Base-by-base conservation (phyloP, 768 basidiomycete genomes). In the Lepiota brunneoincarnata region DNA sequence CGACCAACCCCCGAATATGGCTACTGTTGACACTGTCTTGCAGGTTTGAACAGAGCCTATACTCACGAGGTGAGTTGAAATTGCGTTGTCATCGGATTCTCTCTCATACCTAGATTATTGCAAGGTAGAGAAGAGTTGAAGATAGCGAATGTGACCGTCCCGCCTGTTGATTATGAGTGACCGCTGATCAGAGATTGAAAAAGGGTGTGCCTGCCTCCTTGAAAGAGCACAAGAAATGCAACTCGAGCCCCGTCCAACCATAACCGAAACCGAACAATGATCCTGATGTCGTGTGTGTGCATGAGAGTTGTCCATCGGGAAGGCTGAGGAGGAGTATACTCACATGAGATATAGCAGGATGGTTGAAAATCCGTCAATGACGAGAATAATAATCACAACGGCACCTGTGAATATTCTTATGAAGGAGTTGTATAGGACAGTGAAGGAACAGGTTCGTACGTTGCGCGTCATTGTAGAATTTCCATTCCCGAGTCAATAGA, bases 271-370 rank as follows among this genome's bases (percentile, higher is more conserved):
- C 62, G 67, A 36, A 74, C 68, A 35, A 75, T 70, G 20, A 72
- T 68, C 75, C 73, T 76, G 48, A 6, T 10, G 6, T 37, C 12
- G 43, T 21, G 15, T 44, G 31, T 44, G 51, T 47, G 38, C n/a
- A 36, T 31, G 12, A 14, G 12, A 15, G 23, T 40, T 35, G 49
- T 10, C 7, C 11, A 9, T 12, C 17, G 42, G 15, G 20, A 41
- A 34, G 20, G 39, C n/a, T 26, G n/a, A 24, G 26, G n/a, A n/a
- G n/a, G n/a, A 17, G 6, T 20, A 6, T 23, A 49, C 62, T 56
- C 48, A 73, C 75, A 76, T 73, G 46, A 74, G 61, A 50, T 74
- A 74, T 21, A 71, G 54, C 20, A 73, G 53, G 39, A 74, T 62
- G 6, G 69, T 58, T 11, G 69, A 68, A 39, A 72, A 36, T 5